A percentile compares a stretch with the other conserved stretches of the same genome.
Evolutionary conservation across 2,329 filamentous ascomycete genomes (phyloP).

Genomic region (Colletotrichum eleusines): DNA sequence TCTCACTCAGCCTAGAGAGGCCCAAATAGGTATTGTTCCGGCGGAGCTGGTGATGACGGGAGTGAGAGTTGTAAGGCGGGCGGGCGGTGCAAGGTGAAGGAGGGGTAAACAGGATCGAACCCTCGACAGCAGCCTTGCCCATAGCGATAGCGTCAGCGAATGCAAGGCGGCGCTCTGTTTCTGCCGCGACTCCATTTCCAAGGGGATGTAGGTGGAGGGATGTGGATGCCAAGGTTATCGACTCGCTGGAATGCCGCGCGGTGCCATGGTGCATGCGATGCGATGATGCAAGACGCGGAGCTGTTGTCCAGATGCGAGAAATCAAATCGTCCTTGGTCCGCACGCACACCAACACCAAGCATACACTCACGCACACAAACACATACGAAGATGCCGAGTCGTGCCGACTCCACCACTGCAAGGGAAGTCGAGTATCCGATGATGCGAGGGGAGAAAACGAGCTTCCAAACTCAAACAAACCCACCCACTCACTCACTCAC

Average conservation of each 20-base stretch:
- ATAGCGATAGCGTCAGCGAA: slow-evolving; percentile 29
- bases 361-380: no score
- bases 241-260: neutral
- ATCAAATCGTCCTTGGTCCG: slow-evolving; percentile 12
- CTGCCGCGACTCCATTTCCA: neutral
- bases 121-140: slow-evolving; percentile 26
- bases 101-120: slow-evolving; percentile 9
- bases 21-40: no score
- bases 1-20: no score
- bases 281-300: neutral
- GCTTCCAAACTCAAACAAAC: neutral
- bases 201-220: neutral
- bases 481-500: no score
- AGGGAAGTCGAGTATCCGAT: neutral
- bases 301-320: neutral
- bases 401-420: neutral
- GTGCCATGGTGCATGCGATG: slow-evolving; percentile 10
- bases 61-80: neutral
- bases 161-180: neutral
- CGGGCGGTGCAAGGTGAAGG: neutral
- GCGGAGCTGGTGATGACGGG: neutral
- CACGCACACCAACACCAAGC: neutral
- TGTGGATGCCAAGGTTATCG: neutral
- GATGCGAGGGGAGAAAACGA: neutral
- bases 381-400: neutral